These are phyloP conservation scores for Clonostachys solani DNA, from an alignment of 2,329 filamentous ascomycete species.

Conservation along the genomic window DNA sequence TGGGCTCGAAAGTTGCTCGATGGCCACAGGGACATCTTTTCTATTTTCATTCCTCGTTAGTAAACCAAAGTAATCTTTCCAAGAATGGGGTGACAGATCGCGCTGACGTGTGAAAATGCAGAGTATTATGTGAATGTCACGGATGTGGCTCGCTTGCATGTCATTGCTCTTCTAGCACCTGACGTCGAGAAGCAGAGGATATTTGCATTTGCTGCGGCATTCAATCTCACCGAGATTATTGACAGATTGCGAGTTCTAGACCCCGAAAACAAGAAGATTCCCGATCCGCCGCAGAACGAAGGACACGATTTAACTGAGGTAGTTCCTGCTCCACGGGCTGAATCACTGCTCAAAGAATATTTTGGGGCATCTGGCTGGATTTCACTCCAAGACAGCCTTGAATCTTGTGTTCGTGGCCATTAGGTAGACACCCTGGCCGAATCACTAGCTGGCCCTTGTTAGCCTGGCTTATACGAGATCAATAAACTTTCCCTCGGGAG, in stretches of 20 bases:
- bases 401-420: no score
- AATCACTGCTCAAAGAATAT: background rate
- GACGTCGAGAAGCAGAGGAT: constrained; percentile 5
- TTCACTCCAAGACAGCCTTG: background rate
- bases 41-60: no score
- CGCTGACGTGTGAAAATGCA: background rate
- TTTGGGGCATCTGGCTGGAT: background rate
- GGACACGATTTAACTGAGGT: background rate
- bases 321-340: background rate
- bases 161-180: constrained; percentile 13
- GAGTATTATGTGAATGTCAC: constrained; percentile 11
- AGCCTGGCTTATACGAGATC: no score
- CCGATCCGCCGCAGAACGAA: background rate
- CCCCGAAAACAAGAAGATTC: background rate
- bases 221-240: background rate
- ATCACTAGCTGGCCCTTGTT: no score
- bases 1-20: background rate
- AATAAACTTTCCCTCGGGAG: no score
- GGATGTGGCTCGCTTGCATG: constrained; percentile 16
- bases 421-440: no score
- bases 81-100: no score
- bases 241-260: background rate
- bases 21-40: background rate
- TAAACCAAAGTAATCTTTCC: no score
- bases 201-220: background rate